A percentile compares a stretch with the other conserved stretches of the same genome.
Conservation (phyloP, 108 stramenopile genomes). For the Cyclotella distinguenda region DNA sequence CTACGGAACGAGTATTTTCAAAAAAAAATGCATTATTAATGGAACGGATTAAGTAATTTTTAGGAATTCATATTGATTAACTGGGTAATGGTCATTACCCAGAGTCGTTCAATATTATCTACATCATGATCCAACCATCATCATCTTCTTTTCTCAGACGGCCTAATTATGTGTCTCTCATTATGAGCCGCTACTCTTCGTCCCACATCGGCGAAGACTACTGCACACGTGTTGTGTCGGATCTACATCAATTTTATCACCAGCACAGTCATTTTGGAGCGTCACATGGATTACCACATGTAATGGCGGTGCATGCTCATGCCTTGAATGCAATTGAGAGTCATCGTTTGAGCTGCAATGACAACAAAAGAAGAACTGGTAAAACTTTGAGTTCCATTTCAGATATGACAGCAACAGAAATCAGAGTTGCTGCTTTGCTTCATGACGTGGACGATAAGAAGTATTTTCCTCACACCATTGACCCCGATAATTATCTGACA, state of each 20-base stretch:
- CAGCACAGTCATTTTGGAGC: slow-evolving; percentile 50
- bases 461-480: slow-evolving; percentile 53
- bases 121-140: too few relatives aligned
- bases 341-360: neutral
- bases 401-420: slow-evolving; percentile 32
- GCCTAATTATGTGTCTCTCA: too few relatives aligned
- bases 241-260: slow-evolving; percentile 39
- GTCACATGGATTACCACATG: slow-evolving; percentile 61
- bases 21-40: too few relatives aligned
- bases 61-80: too few relatives aligned
- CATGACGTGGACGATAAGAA: slow-evolving; percentile 76
- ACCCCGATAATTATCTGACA: slow-evolving; percentile 6
- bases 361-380: neutral
- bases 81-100: too few relatives aligned
- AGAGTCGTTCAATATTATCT: too few relatives aligned
- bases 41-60: too few relatives aligned
- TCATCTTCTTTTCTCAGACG: too few relatives aligned
- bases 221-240: neutral
- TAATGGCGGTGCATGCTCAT: slow-evolving; percentile 53
- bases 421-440: slow-evolving; percentile 58
- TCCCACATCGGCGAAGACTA: neutral
- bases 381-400: slow-evolving; percentile 3
- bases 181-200: neutral
- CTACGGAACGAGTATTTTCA: too few relatives aligned
- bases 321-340: slow-evolving; percentile 41